Evolutionary conservation across 306 rosid genomes (phyloP).

Genomic region (Ziziphus jujuba): DNA sequence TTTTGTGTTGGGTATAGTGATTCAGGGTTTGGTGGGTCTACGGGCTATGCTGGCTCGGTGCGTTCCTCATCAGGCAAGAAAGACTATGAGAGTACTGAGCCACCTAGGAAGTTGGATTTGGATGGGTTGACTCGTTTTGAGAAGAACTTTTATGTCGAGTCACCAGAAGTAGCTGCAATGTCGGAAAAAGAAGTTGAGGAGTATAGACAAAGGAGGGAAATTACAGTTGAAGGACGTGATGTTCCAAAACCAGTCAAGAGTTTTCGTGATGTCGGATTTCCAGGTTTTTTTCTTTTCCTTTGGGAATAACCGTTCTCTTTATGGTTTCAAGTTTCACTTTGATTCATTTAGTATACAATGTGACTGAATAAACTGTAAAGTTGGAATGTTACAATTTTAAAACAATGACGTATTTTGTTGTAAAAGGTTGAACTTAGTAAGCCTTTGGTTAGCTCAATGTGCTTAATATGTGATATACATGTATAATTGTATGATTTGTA

Average conservation of each 20-base stretch:
- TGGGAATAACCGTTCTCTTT: not conserved
- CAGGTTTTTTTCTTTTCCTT: constrained; percentile 47
- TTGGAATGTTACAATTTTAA: too few relatives aligned
- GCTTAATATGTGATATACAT: too few relatives aligned
- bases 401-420: too few relatives aligned
- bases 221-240: constrained; percentile 91
- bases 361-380: not conserved
- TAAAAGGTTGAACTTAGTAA: too few relatives aligned
- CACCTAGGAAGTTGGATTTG: constrained; percentile 70
- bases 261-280: constrained; percentile 77
- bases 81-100: constrained; percentile 53
- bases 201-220: constrained; percentile 69
- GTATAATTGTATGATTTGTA: too few relatives aligned
- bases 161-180: constrained; percentile 74
- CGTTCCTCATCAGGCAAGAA: constrained; percentile 57
- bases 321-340: constrained; percentile 3
- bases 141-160: constrained; percentile 84
- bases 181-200: constrained; percentile 78
- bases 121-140: constrained; percentile 93
- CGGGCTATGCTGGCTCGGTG: constrained; percentile 51
- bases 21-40: constrained; percentile 70
- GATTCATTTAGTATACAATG: constrained; percentile 11
- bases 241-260: constrained; percentile 92
- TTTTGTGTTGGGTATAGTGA: constrained; percentile 59
- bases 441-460: too few relatives aligned